A percentile compares a stretch with the other conserved stretches of the same genome.
Evolutionary conservation across 1,284 basidiomycete genomes (phyloP).

Genomic region (Puccinia hordei): DNA sequence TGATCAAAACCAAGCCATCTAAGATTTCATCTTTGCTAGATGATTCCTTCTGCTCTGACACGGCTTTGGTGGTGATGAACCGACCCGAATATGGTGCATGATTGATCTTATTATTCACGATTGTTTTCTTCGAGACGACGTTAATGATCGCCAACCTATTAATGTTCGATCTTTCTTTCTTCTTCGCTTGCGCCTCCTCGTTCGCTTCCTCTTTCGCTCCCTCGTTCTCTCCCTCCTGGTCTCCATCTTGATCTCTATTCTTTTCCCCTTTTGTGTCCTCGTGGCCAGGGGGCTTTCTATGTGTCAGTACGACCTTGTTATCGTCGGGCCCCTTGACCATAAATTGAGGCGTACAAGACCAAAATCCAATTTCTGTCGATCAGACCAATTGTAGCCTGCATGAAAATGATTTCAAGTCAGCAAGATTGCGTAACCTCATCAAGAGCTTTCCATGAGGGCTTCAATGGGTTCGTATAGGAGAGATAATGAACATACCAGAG

Average conservation of each 20-base stretch:
- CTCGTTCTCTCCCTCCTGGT: background rate
- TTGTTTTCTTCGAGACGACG: constrained; percentile 15
- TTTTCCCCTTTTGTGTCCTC: background rate
- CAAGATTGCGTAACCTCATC: background rate
- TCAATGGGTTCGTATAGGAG: too few species aligned
- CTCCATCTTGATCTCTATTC: background rate
- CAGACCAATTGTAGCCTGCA: background rate
- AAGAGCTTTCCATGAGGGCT: background rate
- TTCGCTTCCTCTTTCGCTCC: background rate
- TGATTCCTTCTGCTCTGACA: background rate
- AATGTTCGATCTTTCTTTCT: background rate
- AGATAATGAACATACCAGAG: constrained; percentile 19
- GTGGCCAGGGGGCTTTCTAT: background rate
- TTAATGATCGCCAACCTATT: constrained; percentile 19
- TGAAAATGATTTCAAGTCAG: background rate
- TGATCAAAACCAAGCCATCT: constrained; percentile 44
- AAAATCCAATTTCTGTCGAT: constrained; percentile 27
- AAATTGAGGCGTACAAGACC: constrained; percentile 19
- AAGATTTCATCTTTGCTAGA: constrained; percentile 19
- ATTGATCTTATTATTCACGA: constrained; percentile 15
- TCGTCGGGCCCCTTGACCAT: constrained; percentile 28
- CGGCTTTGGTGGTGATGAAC: background rate
- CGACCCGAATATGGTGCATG: background rate
- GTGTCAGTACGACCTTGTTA: background rate
- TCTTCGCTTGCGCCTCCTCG: background rate